Evolutionary conservation across 139 green algal genomes (phyloP).

Genomic region (Zygnema circumcarinatum): DNA sequence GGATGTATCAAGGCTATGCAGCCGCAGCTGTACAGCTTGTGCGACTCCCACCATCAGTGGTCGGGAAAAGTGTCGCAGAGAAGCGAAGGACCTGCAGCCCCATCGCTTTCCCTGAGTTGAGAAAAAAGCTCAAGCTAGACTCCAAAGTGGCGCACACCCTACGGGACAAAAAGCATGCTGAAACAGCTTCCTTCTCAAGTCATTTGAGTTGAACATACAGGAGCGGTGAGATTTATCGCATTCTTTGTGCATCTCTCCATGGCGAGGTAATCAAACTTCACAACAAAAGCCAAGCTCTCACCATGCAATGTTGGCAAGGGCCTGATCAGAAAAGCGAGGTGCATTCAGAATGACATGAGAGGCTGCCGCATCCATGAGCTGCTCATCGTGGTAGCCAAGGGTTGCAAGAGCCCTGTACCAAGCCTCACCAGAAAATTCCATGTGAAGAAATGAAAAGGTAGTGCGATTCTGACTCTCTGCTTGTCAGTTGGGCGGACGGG

Average conservation of each 20-base stretch:
- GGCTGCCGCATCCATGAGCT: background rate
- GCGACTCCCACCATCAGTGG: background rate
- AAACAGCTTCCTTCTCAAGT: constrained; percentile 1
- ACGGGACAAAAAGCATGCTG: background rate
- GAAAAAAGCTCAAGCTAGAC: background rate
- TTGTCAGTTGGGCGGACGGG: no score
- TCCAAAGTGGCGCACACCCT: background rate
- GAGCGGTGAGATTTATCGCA: no score
- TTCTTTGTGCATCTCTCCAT: background rate
- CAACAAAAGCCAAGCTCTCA: background rate
- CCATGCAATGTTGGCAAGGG: constrained; percentile 19
- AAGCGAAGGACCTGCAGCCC: background rate
- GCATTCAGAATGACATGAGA: background rate
- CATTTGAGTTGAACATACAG: background rate
- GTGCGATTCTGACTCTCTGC: background rate
- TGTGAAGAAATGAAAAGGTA: background rate
- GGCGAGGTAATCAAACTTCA: background rate
- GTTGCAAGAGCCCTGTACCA: constrained; percentile 11
- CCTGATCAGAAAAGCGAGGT: background rate
- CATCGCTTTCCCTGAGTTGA: background rate
- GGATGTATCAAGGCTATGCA: background rate
- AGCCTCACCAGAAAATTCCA: background rate
- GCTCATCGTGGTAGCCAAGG: background rate
- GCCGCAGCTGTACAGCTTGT: background rate
- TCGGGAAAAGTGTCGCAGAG: background rate